Evolutionary conservation across 495 filamentous ascomycete species (phyloP).

Genomic region (Xylaria sp.): DNA sequence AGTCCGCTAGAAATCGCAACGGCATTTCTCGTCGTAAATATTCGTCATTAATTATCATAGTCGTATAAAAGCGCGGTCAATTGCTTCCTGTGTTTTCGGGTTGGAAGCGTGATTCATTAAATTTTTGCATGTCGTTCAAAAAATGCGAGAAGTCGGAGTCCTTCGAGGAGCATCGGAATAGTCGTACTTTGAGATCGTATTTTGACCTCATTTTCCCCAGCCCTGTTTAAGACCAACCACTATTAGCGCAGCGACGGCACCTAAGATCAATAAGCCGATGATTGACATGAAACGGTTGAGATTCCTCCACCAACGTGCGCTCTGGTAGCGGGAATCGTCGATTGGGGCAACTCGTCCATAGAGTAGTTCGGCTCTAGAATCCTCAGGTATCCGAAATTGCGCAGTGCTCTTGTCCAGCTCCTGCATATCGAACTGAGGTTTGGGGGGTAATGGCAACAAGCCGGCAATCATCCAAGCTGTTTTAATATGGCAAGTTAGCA

Average conservation of each 20-base stretch:
- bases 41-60: slow-evolving; percentile 28
- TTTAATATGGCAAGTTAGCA: slow-evolving; percentile 8
- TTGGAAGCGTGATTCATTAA: slow-evolving; percentile 20
- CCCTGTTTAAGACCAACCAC: slow-evolving; percentile 59
- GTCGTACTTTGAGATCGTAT: background rate
- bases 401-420: slow-evolving; percentile 42
- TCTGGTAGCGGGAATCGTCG: slow-evolving; percentile 74
- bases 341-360: slow-evolving; percentile 46
- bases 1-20: slow-evolving; percentile 19
- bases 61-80: slow-evolving; percentile 9
- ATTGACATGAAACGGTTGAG: slow-evolving; percentile 88
- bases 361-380: slow-evolving; percentile 30
- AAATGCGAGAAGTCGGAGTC: slow-evolving; percentile 24
- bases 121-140: slow-evolving; percentile 32
- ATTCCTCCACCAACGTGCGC: slow-evolving; percentile 90
- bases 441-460: slow-evolving; percentile 77
- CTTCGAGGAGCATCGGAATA: background rate
- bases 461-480: slow-evolving; percentile 86
- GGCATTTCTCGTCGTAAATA: slow-evolving; percentile 25
- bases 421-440: slow-evolving; percentile 53
- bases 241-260: slow-evolving; percentile 71
- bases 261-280: slow-evolving; percentile 78
- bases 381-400: slow-evolving; percentile 45
- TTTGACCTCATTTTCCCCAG: slow-evolving; percentile 41
- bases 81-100: background rate